Evolutionary conservation across 2,329 filamentous ascomycete species (phyloP), one percentile per base, ranked within the genome.

Genomic region (Sclerotinia subarctica): DNA sequence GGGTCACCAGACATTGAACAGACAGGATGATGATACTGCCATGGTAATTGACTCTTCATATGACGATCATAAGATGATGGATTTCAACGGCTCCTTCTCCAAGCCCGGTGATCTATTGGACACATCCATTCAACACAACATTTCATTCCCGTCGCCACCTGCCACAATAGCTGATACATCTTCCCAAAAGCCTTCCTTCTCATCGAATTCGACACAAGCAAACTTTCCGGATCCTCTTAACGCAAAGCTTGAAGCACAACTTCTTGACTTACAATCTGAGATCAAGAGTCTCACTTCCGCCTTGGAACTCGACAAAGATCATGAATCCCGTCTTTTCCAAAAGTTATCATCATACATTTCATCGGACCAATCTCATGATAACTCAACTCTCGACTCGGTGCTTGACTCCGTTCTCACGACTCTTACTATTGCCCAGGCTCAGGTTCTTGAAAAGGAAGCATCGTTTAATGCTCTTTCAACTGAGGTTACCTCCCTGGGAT

Each of bases 401-500:
- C 72, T 78, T 26, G 76, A 78, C 32, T 70, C 68, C 17, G 74
- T 78, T 5, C 72, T 78, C 26, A 77, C 76, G 0, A 64, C 73
- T 38, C 74, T 78, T 13, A 75, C 75, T 17, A 71, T 77, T 19
- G 70, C 75, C 3, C 76, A 78, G 71, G 74, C 75, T 3, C 68
- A 72, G 13, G 70, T 66, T 10, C 46, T 73, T 3, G 76, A 78
- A 58, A 67, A 72, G 32, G 80, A 82, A 0, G 82, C 85, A 73
- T 81, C 83, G 26, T 84, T 83, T 1, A 79, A 79, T 0, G 82
- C 81, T 0, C 79, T 89, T 0, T 80, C 80, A 53, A 70, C 77
- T 0, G 80, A 81, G 7, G 82, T 89, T 44, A 74, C 73, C 11
- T 74, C 76, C 1, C 80, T 89, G 0, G 86, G 85, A 7, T 88